Evolutionary conservation across 768 basidiomycete genomes (phyloP), one percentile per base, ranked within the genome.

Genomic region (Plicaturopsis crispa): DNA sequence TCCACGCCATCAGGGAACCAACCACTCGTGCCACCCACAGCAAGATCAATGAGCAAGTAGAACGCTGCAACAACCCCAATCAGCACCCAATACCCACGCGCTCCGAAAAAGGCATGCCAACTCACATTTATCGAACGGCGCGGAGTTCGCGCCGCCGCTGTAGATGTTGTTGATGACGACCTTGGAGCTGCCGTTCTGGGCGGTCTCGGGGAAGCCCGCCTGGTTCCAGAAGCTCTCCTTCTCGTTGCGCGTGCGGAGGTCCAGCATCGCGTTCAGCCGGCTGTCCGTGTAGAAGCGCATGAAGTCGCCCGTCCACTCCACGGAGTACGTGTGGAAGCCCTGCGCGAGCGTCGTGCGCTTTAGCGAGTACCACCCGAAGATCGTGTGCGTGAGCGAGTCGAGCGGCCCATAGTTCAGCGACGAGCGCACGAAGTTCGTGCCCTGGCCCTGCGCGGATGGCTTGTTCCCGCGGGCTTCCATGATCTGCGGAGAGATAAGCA

Each of bases 1-100:
- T 87, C 88, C 31, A 84, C 75, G 7, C 64, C 73, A 42, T 94
- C 90, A 0, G 85, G 83, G 74, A 92, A 93, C 86, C 86, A 92
- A 6, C 90, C 89, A 46, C 75, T 87, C 24, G 84, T 88, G 2
- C 80, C 80, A 7, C 90, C 90, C 7, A 75, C 86, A 2, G 80
- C 87, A 24, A 92, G 72, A 54, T 85, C 73, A 53, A 93, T 62
- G 50, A 88, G 77, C 18, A 92, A 61, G 61, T 86, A 92, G 59
- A 93, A 91, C 13, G 78, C 80, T 78, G 34, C 26, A 31, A 14
- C 17, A 11, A 14, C 33, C 28, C 40, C 24, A 23, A 36, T 11
- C 35, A 32, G 13, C 18, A 12, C 24, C 40, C 40, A 14, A 30
- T 41, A 4, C 4, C 13, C 3, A 32, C 31, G 16, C 7, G 7